Base-by-base conservation (phyloP, 1,284 basidiomycete genomes). In the Trichosporon sp. region DNA sequence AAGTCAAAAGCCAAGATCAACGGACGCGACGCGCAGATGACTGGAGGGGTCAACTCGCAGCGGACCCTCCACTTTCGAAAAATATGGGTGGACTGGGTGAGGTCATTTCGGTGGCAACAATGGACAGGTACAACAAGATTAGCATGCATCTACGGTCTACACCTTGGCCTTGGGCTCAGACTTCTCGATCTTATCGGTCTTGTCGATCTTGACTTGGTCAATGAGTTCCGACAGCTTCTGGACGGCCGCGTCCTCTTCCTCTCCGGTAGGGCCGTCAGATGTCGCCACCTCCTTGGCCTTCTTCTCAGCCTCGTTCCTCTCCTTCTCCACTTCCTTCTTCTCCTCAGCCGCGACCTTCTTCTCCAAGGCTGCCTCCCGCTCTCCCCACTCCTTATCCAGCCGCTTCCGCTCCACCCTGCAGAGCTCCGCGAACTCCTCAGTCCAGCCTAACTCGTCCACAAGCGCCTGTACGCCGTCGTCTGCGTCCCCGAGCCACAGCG, bases 401-500 rank as follows among this genome's bases (percentile, higher is more conserved):
- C 67, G 69, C 54, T 70, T 68, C 19, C 72, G 74, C 10, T 81
- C 81, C 16, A 69, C 68, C 32, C 64, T 51, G 7, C 82, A 74
- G 70, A 81, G 35, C 65, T 74, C 72, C 32, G 80, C 78, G 8
- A 84, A 75, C 70, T 83, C 81, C 2, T 79, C 77, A 67, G 75
- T 76, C 83, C 84, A 85, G 0, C 83, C 83, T 38, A 85, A 66
- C 67, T 76, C 78, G 14, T 75, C 70, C 4, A 78, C 80, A 37
- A 85, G 67, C 6, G 71, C 40, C 43, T 76, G 65, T 7, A 79
- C 71, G 4, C 79, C 83, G 2, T 80, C 79, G 68, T 85, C 85
- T 1, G 79, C 77, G 65, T 84, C 84, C 0, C 85, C 85, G 68
- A 81, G 76, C 68, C 77, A 84, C 59, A 81, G 81, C 37, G 78